phyloP scores from a whole-genome alignment of 2,329 filamentous ascomycete species.

The Alternaria gaisen region DNA sequence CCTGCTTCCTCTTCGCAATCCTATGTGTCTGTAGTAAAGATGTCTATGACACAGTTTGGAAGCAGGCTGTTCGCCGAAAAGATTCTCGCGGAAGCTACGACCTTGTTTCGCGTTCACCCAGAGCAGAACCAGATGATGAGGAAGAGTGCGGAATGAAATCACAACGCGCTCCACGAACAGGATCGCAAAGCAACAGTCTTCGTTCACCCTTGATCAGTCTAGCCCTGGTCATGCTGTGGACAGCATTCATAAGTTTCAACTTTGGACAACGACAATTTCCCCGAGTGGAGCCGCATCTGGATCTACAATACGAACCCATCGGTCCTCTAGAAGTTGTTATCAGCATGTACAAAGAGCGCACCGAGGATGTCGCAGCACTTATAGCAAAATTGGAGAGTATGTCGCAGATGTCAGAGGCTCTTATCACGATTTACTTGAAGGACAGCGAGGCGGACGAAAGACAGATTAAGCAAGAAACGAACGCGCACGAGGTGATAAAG shows the following conservation, averaged over 20 bases:
- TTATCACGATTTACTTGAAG: slow-evolving; percentile 47
- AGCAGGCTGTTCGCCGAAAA: background rate
- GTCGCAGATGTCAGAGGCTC: slow-evolving; percentile 29
- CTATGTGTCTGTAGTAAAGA: slow-evolving; percentile 16
- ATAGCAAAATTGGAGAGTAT: slow-evolving; percentile 32
- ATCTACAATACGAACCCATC: slow-evolving; percentile 31
- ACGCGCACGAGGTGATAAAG: slow-evolving; percentile 35
- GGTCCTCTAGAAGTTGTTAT: slow-evolving; percentile 46
- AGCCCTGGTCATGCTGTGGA: slow-evolving; percentile 26
- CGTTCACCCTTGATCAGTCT: slow-evolving; percentile 14
- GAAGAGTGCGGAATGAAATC: slow-evolving; percentile 7
- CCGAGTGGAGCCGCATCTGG: slow-evolving; percentile 19
- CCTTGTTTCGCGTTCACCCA: slow-evolving; percentile 2
- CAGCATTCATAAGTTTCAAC: slow-evolving; percentile 27
- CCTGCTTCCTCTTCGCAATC: slow-evolving; percentile 26
- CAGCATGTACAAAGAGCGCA: slow-evolving; percentile 51
- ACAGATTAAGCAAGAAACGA: slow-evolving; percentile 30
- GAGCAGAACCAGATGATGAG: slow-evolving; percentile 7
- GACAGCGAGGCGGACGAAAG: slow-evolving; percentile 32
- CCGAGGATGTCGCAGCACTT: slow-evolving; percentile 34
- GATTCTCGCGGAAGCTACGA: slow-evolving; percentile 7
- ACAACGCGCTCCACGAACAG: background rate
- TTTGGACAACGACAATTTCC: slow-evolving; percentile 23
- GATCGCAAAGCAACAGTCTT: background rate
- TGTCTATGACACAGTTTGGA: slow-evolving; percentile 3